Evolutionary conservation across 495 filamentous ascomycete genomes (phyloP).

Genomic region (Xylona heveae): DNA sequence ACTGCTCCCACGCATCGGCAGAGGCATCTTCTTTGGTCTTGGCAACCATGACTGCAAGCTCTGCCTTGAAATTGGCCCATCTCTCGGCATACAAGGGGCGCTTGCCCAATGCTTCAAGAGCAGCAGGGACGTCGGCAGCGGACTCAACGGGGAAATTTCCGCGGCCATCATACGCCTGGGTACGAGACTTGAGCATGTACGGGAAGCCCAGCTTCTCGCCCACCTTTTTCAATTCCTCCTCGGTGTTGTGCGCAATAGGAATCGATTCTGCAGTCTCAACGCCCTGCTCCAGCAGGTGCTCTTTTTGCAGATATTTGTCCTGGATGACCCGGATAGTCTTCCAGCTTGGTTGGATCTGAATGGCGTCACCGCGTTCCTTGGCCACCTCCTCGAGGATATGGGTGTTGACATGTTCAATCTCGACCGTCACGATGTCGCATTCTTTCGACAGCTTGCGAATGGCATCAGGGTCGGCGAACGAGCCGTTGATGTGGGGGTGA

Average conservation of each 20-base stretch:
- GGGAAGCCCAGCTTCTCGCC: conserved; percentile 55
- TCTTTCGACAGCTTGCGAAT: conserved; percentile 54
- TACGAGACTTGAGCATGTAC: conserved; percentile 87
- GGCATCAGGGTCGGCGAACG: conserved; percentile 58
- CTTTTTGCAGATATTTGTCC: conserved; percentile 89
- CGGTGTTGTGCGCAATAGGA: conserved; percentile 23
- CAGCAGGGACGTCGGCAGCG: conserved; percentile 43
- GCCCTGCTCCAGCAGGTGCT: conserved; percentile 41
- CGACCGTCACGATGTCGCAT: conserved; percentile 80
- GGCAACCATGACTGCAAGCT: too few relatives aligned
- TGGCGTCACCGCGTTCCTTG: conserved; percentile 17
- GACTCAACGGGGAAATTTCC: conserved; percentile 67
- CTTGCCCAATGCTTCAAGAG: conserved; percentile 44
- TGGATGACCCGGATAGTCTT: conserved; percentile 78
- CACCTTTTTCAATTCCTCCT: conserved; percentile 38
- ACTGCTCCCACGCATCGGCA: conserved; percentile 11
- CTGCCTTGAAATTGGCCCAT: conserved; percentile 66
- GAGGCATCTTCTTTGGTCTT: not conserved
- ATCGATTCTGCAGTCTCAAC: conserved; percentile 55
- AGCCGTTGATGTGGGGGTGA: conserved; percentile 55
- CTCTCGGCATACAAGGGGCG: conserved; percentile 74
- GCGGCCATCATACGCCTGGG: conserved; percentile 82
- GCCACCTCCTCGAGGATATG: conserved; percentile 30
- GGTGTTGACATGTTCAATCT: conserved; percentile 95
- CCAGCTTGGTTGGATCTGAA: conserved; percentile 70